Evolutionary conservation across 2,329 filamentous ascomycete species (phyloP).

Genomic region (Microdochium bolleyi): DNA sequence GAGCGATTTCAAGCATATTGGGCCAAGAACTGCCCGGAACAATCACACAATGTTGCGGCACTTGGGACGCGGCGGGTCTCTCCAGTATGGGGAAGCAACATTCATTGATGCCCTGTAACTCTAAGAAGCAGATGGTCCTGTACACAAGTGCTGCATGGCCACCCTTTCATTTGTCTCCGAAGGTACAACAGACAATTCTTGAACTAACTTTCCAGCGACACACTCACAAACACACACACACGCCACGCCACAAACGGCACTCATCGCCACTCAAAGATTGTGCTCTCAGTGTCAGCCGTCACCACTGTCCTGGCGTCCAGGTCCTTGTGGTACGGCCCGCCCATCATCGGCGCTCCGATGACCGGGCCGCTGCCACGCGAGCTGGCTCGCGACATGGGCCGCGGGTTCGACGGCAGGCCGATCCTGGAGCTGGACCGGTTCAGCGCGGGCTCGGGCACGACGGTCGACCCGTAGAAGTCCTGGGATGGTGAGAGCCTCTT

Average conservation of each 20-base stretch:
- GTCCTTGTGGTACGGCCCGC: neutral
- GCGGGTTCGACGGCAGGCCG: slow-evolving; percentile 5
- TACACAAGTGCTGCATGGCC: too few species aligned
- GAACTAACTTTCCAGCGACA: too few species aligned
- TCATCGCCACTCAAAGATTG: slow-evolving; percentile 11
- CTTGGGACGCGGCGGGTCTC: too few species aligned
- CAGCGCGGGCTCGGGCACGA: slow-evolving; percentile 1
- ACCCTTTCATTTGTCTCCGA: too few species aligned
- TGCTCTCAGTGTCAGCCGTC: slow-evolving; percentile 9
- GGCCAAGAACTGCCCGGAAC: too few species aligned
- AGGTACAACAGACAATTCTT: too few species aligned
- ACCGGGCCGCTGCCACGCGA: neutral
- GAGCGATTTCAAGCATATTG: too few species aligned
- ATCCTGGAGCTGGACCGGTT: neutral
- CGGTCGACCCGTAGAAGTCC: neutral
- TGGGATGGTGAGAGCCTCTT: slow-evolving; percentile 11
- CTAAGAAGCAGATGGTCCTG: too few species aligned
- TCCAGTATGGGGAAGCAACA: too few species aligned
- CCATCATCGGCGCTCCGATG: neutral
- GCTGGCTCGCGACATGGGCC: slow-evolving; percentile 1
- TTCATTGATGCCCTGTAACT: too few species aligned
- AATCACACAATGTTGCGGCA: too few species aligned
- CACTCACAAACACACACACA: too few species aligned
- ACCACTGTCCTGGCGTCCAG: slow-evolving; percentile 6
- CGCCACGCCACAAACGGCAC: neutral